Base-by-base conservation (phyloP, 2,329 filamentous ascomycete species). In the Nothopassalora personata region DNA sequence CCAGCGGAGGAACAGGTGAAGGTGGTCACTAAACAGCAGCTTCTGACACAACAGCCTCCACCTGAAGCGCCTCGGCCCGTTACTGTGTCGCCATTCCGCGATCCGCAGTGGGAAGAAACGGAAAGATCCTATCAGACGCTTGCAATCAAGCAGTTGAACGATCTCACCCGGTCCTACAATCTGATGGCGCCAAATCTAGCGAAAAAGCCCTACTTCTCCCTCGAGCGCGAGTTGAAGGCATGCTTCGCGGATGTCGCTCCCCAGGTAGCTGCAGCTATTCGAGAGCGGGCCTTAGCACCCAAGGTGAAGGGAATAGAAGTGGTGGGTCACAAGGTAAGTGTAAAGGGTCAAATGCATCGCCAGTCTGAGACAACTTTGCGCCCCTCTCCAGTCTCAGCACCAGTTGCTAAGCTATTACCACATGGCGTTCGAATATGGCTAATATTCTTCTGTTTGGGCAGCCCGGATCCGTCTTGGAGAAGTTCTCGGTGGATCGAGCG, bases 221-320 rank as follows among this genome's bases (percentile, higher is more conserved):
- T 97, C 7, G 84, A 91, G 48, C 85, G 93, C 52, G 94, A 99
- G 75, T 80, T 97, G 15, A 81, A 81, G 31, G 80, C 83, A 2
- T 97, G 92, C 72, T 97, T 86, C 70, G 88, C 91, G 0, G 92
- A 96, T 60, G 87, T 96, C 1, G 93, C 93, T 6, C 91, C 91
- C 0, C 78, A 81, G 50, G 74, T 97, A 4, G 84, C 91, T 0
- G 79, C 81, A 1, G 86, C 86, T 62, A 94, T 97, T 60, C 81
- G 82, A 58, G 82, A 89, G 30, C 80, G 91, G 19, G 89, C 90
- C 5, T 74, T 76, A 15, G 77, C 73, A 43, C 79, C 77, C 0
- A 72, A 66, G 54, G 65, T 71, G 50, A 73, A 80, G 53, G 64
- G 63, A 11, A 67, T 74, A 5, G 71, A 80, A 67, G 66, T 75